These are phyloP conservation scores for Aquilaria agallochum DNA, from an alignment of 441 rosid species.

Conservation along the genomic window DNA sequence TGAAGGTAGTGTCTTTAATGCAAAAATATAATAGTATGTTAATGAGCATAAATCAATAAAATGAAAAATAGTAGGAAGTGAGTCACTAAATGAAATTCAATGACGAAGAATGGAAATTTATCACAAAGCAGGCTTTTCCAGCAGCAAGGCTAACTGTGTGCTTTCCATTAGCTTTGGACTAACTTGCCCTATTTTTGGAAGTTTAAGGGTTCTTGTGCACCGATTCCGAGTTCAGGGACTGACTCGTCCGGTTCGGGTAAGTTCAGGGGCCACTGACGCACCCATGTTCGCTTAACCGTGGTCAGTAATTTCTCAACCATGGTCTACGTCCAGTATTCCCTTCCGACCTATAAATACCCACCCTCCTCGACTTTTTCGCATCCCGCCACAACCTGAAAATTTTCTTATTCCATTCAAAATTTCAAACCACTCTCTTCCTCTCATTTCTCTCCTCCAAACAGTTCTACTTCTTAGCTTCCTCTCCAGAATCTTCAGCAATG, in stretches of 20 bases:
- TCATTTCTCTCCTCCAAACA: conserved; percentile 1
- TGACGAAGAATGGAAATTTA: too few relatives aligned
- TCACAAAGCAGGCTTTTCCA: too few relatives aligned
- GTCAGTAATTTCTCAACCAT: conserved; percentile 11
- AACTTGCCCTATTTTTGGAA: too few relatives aligned
- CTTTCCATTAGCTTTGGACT: too few relatives aligned
- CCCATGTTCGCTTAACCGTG: too few relatives aligned
- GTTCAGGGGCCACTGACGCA: too few relatives aligned
- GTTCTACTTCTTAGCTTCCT: conserved; percentile 8
- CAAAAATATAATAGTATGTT: too few relatives aligned
- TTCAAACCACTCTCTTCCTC: conserved; percentile 19
- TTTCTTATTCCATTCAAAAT: conserved; percentile 23
- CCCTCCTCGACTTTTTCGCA: not conserved
- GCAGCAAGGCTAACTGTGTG: too few relatives aligned
- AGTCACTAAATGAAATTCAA: not conserved
- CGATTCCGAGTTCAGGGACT: too few relatives aligned
- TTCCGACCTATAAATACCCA: conserved; percentile 11
- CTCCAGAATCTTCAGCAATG: conserved; percentile 33
- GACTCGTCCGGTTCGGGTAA: too few relatives aligned
- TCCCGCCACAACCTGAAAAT: conserved; percentile 22
- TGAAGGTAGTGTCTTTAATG: too few relatives aligned
- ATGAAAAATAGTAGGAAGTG: not conserved
- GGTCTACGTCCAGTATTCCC: conserved; percentile 10
- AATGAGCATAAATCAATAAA: not conserved
- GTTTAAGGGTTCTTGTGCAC: too few relatives aligned